phyloP scores from a whole-genome alignment of 1,139 yeast genomes.

The Geotrichum aggregatum region DNA sequence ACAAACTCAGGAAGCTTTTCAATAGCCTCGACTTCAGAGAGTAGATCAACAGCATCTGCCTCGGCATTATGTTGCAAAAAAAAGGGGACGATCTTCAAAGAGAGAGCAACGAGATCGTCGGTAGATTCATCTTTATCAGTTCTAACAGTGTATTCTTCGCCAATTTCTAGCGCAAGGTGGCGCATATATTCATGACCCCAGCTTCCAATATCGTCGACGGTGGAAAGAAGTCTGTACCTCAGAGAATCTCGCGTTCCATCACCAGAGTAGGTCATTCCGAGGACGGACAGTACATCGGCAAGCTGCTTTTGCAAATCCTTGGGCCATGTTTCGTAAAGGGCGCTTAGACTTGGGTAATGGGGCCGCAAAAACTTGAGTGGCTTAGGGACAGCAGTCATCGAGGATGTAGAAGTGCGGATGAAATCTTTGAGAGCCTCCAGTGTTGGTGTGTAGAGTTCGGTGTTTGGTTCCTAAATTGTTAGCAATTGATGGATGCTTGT shows the following conservation, averaged over 20 bases:
- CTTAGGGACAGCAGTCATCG: conserved; percentile 99
- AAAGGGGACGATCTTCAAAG: conserved; percentile 79
- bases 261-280: conserved; percentile 93
- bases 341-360: conserved; percentile 64
- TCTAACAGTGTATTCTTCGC: conserved; percentile 71
- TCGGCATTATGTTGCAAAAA: conserved; percentile 95
- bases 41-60: conserved; percentile 94
- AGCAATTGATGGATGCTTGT: conserved; percentile 8
- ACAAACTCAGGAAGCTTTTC: conserved; percentile 79
- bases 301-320: conserved; percentile 44
- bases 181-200: conserved; percentile 99
- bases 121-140: conserved; percentile 47
- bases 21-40: conserved; percentile 82
- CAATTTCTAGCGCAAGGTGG: conserved; percentile 90
- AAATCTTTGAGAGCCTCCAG: conserved; percentile 66
- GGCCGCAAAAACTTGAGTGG: conserved; percentile 95
- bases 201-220: conserved; percentile 59
- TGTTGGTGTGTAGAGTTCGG: conserved; percentile 52
- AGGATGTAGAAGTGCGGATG: conserved; percentile 89
- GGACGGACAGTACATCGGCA: conserved; percentile 86
- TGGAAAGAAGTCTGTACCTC: conserved; percentile 69
- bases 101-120: conserved; percentile 55
- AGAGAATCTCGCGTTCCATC: conserved; percentile 78
- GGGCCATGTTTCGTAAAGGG: conserved; percentile 66
- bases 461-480: conserved; percentile 41